Base-by-base conservation (phyloP, 1,139 yeast genomes). In the Yamadazyma membranifaciens region DNA sequence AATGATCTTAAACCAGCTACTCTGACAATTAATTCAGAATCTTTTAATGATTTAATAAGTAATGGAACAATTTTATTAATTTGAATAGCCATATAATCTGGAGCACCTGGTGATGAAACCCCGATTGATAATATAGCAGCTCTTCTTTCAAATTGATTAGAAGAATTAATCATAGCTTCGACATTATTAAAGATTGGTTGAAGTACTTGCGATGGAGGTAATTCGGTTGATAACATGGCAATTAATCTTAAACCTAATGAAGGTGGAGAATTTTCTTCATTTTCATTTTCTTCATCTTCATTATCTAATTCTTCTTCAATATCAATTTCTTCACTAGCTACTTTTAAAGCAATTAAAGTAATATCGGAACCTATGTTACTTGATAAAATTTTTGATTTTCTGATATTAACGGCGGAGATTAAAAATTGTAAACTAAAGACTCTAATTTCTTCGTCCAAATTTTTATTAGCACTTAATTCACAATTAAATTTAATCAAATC, bases 161-260 rank as follows among this genome's bases (percentile, higher is more conserved):
- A 50, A 14, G 95, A 83, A 33, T 62, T 38, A 50, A 87, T 72
- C 73, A 85, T 71, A 38, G 75, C 58, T 38, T 83, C 82, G 51
- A 88, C 67, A 49, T 78, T 76, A 48, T 82, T 87, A 49, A 91
- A 74, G 46, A 92, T 75, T 42, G 96, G 92, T 46, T 74, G 77
- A 50, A 89, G 81, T 45, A 87, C 95, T 64, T 92, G 98, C 37
- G 89, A 78, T 40, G 98, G 96, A 41, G 98, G 96, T 55, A 94
- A 73, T 57, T 84, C 88, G 35, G 83, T 75, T 20, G 98, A 78
- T 53, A 92, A 79, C 56, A 80, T 78, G 42, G 91, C 87, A 42
- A 92, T 65, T 49, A 92, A 73, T 66, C 96, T 80, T 55, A 89
- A 76, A 15, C 95, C 96, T 53, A 88, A 76, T 40, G 84, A 67